Evolutionary conservation across 208 protist species (phyloP).

Genomic region (Leishmania turanica): DNA sequence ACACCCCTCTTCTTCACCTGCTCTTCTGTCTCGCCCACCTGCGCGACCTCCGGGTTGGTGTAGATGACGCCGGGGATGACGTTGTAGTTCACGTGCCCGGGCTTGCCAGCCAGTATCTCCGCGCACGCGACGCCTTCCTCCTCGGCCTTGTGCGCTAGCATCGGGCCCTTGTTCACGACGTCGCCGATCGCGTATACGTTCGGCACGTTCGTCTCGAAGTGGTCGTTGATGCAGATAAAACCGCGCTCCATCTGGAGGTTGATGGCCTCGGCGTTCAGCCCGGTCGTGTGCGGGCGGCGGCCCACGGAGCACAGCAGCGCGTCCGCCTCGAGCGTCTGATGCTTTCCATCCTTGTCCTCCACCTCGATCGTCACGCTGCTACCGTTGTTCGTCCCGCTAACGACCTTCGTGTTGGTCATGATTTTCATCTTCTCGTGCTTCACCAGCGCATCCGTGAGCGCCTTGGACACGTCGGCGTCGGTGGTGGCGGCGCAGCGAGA

Average conservation of each 20-base stretch:
- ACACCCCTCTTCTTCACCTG: conserved; percentile 94
- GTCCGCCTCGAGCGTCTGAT: conserved; percentile 89
- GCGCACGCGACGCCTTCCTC: conserved; percentile 97
- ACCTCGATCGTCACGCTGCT: conserved; percentile 85
- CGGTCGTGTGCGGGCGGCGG: conserved; percentile 94
- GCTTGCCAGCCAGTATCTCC: conserved; percentile 93
- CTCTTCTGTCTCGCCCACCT: conserved; percentile 98
- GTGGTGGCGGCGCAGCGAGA: conserved; percentile 89
- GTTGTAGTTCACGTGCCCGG: conserved; percentile 98
- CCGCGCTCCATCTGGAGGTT: conserved; percentile 92
- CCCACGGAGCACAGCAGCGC: conserved; percentile 97
- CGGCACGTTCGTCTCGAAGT: conserved; percentile 96
- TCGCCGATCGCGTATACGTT: conserved; percentile 99
- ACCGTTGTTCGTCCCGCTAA: conserved; percentile 76
- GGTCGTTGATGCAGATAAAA: conserved; percentile 94
- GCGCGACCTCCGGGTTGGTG: conserved; percentile 99
- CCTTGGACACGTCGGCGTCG: conserved; percentile 84
- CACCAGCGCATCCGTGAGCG: conserved; percentile 76
- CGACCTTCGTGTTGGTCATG: conserved; percentile 92
- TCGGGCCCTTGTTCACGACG: conserved; percentile 97
- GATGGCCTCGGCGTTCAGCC: conserved; percentile 95
- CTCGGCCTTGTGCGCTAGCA: conserved; percentile 99
- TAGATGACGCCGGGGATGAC: conserved; percentile 99
- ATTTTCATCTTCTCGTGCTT: conserved; percentile 94
- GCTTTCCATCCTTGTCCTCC: conserved; percentile 92